phyloP scores from a whole-genome alignment of 257 asterid genomes.

The Cynanchum wilfordii region DNA sequence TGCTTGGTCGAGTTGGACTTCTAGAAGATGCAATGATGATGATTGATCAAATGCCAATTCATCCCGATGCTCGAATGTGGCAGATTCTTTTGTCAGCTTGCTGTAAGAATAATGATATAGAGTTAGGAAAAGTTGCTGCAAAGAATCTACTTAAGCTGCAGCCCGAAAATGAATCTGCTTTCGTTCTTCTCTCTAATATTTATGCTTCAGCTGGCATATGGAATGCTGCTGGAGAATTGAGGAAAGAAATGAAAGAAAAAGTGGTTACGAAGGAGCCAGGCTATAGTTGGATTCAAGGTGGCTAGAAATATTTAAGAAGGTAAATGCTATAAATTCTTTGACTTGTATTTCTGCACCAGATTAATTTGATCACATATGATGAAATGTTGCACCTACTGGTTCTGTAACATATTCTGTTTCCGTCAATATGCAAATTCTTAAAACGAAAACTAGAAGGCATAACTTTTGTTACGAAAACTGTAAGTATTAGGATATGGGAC shows the following conservation, averaged over 20 bases:
- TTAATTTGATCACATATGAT: neutral
- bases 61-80: conserved; percentile 23
- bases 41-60: conserved; percentile 19
- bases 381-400: neutral
- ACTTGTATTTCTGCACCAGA: neutral
- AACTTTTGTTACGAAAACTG: neutral
- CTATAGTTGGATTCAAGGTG: conserved; percentile 22
- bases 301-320: neutral
- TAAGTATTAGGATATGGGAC: neutral
- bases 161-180: conserved; percentile 20
- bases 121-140: conserved; percentile 20
- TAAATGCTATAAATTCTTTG: neutral
- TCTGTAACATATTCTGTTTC: neutral
- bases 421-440: neutral
- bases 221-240: conserved; percentile 13
- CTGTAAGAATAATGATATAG: conserved; percentile 8
- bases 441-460: neutral
- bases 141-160: conserved; percentile 20
- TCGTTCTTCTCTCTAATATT: conserved; percentile 19
- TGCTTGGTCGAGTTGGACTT: conserved; percentile 24
- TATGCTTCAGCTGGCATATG: conserved; percentile 25
- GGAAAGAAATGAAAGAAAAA: conserved; percentile 19
- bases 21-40: conserved; percentile 16
- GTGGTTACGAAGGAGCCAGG: conserved; percentile 21
- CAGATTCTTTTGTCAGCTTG: conserved; percentile 22